phyloP scores from a whole-genome alignment of 2,329 filamentous ascomycete species.

The Mycosphaerella sp. region DNA sequence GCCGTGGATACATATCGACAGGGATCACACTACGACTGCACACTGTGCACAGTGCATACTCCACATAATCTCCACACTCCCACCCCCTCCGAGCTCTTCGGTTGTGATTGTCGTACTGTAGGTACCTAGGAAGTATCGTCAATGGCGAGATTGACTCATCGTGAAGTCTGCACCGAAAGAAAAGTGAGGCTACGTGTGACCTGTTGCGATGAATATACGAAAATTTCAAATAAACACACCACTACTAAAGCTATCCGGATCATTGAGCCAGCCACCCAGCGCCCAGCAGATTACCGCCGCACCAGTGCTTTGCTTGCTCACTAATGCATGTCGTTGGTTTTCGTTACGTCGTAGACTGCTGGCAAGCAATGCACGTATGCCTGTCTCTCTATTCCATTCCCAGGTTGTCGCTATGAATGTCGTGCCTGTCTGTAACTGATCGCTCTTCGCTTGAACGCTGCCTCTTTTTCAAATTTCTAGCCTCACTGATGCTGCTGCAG shows the following conservation, averaged over 20 bases:
- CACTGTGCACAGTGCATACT: too few species aligned
- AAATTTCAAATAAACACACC: too few species aligned
- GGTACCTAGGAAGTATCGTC: too few species aligned
- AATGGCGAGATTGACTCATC: too few species aligned
- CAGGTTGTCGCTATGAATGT: slow-evolving; percentile 6
- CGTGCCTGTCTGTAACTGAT: background rate
- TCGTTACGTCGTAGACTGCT: slow-evolving; percentile 12
- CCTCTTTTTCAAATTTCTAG: slow-evolving; percentile 2
- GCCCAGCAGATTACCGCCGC: background rate
- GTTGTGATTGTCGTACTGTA: too few species aligned
- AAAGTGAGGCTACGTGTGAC: too few species aligned
- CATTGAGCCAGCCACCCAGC: background rate
- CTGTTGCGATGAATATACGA: too few species aligned
- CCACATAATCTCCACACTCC: too few species aligned
- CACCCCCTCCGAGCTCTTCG: too few species aligned
- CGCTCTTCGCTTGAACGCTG: slow-evolving; percentile 7
- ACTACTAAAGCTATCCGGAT: background rate
- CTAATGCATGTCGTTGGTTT: slow-evolving; percentile 3
- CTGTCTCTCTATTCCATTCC: slow-evolving; percentile 9
- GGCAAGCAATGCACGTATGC: slow-evolving; percentile 1
- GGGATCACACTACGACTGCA: too few species aligned
- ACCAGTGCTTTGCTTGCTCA: background rate
- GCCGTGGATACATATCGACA: too few species aligned
- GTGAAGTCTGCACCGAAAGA: too few species aligned
- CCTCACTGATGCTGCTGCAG: background rate